Base-by-base conservation (phyloP, 1,139 yeast species). In the Diutina rugosa region DNA sequence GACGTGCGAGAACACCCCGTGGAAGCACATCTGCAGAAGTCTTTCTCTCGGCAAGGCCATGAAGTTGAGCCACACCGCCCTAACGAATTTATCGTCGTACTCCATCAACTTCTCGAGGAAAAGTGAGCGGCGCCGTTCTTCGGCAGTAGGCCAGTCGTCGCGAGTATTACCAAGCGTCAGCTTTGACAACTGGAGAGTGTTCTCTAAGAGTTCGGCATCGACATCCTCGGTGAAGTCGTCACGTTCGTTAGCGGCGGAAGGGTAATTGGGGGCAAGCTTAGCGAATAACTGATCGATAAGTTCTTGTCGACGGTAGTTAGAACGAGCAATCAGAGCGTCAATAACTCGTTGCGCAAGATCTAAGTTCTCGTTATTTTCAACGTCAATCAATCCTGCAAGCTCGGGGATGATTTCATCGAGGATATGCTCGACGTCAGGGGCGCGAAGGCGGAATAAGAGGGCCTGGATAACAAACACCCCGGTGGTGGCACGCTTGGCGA, bases 81-180 rank as follows among this genome's bases (percentile, higher is more conserved):
- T 71, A 26, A 85, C 73, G 61, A 88, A 83, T 55, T 75, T 72
- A 55, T 74, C 75, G 62, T 88, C 93, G 63, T 81, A 87, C 46
- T 78, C 81, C 69, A 86, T 80, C 58, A 90, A 72, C 61, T 84
- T 81, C 65, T 89, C 93, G 59, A 87, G 71, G 63, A 90, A 85
- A 41, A 88, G 66, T 0, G 96, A 77, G 60, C 95, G 76, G 72
- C 93, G 84, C 75, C 95, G 82, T 67, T 89, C 96, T 63, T 87
- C 93, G 0, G 93, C 87, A 0, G 96, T 87, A 54, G 96, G 95
- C 95, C 96, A 87, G 67, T 89, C 96, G 62, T 84, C 95, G 62
- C 81, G 79, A 1, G 90, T 85, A 67, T 87, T 87, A 38, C 95
- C 95, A 58, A 88, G 72, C 1, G 96, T 89, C 0, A 95, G 87